Evolutionary conservation across 2,329 filamentous ascomycete species (phyloP).

Genomic region (Truncatella angustata): DNA sequence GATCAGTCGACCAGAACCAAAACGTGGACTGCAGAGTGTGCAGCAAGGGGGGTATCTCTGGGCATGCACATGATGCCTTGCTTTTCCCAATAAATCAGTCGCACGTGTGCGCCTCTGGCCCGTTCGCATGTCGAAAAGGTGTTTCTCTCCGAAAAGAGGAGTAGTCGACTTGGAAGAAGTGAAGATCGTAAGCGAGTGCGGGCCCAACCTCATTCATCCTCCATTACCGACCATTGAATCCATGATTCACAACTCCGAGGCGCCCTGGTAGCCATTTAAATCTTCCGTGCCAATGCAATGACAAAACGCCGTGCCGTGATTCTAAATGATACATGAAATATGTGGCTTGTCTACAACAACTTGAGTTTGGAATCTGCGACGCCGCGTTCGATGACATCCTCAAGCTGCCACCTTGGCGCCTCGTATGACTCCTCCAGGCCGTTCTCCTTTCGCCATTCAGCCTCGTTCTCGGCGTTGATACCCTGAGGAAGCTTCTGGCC

Average conservation of each 20-base stretch:
- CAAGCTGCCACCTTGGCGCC: constrained; percentile 79
- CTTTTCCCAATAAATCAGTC: constrained; percentile 1
- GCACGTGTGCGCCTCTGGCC: neutral
- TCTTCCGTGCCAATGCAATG: constrained; percentile 15
- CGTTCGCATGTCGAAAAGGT: constrained; percentile 1
- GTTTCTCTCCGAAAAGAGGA: constrained; percentile 4
- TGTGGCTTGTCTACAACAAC: constrained; percentile 53
- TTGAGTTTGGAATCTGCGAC: constrained; percentile 73
- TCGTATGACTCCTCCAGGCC: constrained; percentile 70
- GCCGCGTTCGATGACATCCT: constrained; percentile 74
- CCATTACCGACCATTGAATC: constrained; percentile 20
- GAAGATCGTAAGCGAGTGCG: constrained; percentile 14
- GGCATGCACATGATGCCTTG: constrained; percentile 2
- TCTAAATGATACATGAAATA: constrained; percentile 7
- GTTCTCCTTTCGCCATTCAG: constrained; percentile 60
- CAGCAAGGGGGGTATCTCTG: constrained; percentile 8
- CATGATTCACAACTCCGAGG: constrained; percentile 28
- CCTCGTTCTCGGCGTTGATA: constrained; percentile 69
- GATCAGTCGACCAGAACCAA: constrained; percentile 6
- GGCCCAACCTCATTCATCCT: constrained; percentile 12
- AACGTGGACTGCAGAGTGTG: neutral
- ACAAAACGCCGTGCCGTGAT: constrained; percentile 25
- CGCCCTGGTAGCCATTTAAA: constrained; percentile 23
- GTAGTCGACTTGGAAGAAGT: constrained; percentile 11
- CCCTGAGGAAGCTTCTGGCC: constrained; percentile 76